Conservation (phyloP, 495 filamentous ascomycete species). For the Daldinia loculata region DNA sequence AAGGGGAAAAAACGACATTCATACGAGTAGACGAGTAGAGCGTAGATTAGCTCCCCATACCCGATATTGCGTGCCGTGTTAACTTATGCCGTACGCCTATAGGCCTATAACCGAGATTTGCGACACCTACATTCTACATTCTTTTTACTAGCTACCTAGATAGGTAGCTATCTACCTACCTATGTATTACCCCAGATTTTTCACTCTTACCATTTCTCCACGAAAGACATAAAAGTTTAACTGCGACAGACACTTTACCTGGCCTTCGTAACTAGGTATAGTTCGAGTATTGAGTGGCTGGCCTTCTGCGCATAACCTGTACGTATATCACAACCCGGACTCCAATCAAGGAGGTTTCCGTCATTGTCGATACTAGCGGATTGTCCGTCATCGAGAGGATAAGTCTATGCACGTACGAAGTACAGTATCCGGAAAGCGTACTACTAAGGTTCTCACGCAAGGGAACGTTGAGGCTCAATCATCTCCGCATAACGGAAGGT, state of each 20-base stretch:
- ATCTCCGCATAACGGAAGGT: slow-evolving; percentile 22
- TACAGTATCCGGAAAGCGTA: background rate
- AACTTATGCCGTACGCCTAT: slow-evolving; percentile 7
- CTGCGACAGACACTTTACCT: background rate
- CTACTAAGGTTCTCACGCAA: slow-evolving; percentile 24
- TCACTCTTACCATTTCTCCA: background rate
- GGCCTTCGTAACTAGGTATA: background rate
- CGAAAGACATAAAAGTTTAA: background rate
- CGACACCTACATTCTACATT: slow-evolving; percentile 5
- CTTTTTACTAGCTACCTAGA: background rate
- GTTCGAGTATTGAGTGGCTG: background rate
- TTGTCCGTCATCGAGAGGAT: background rate
- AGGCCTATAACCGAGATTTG: slow-evolving; percentile 10
- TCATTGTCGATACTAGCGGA: background rate
- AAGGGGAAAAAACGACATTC: background rate
- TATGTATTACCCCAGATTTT: slow-evolving; percentile 1
- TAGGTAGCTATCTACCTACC: too few relatives aligned
- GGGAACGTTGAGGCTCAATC: slow-evolving; percentile 39
- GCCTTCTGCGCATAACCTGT: background rate
- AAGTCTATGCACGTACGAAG: background rate
- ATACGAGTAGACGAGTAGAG: background rate
- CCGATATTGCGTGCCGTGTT: slow-evolving; percentile 25
- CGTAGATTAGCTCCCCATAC: slow-evolving; percentile 20
- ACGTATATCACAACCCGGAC: background rate
- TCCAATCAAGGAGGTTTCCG: slow-evolving; percentile 8